These are phyloP conservation scores for Arctium minus DNA, from an alignment of 129 eudicot species.

Conservation along the genomic window DNA sequence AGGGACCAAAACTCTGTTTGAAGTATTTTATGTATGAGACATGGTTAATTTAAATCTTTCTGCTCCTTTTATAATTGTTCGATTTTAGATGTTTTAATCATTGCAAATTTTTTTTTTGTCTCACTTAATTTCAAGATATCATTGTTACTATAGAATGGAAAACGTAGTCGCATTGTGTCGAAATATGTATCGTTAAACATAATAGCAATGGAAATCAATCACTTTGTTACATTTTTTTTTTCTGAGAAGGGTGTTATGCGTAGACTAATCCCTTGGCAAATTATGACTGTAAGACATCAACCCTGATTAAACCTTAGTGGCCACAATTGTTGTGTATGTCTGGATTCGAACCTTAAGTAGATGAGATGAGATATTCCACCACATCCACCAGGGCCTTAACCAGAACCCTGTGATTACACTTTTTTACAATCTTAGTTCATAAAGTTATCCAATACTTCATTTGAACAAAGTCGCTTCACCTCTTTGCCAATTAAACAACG, in stretches of 20 bases:
- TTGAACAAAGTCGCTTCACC: background rate
- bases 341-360: too few relatives aligned
- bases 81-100: background rate
- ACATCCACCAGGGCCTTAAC: too few relatives aligned
- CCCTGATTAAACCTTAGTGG: too few relatives aligned
- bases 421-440: background rate
- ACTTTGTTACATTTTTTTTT: too few relatives aligned
- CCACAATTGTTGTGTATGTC: too few relatives aligned
- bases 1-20: background rate
- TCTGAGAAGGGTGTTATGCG: too few relatives aligned
- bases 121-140: background rate
- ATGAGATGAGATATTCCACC: too few relatives aligned
- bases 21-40: constrained; percentile 5
- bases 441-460: background rate
- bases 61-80: background rate
- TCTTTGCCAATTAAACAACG: background rate
- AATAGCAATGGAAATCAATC: background rate
- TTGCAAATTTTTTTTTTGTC: background rate
- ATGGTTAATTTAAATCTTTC: background rate
- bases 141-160: background rate
- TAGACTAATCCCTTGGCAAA: too few relatives aligned
- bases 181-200: background rate
- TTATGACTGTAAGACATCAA: too few relatives aligned
- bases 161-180: background rate
- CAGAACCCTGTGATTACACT: too few relatives aligned